Base-by-base conservation (phyloP, 371 early-diverging fungal genomes). In the Actinomortierella wolfii region DNA sequence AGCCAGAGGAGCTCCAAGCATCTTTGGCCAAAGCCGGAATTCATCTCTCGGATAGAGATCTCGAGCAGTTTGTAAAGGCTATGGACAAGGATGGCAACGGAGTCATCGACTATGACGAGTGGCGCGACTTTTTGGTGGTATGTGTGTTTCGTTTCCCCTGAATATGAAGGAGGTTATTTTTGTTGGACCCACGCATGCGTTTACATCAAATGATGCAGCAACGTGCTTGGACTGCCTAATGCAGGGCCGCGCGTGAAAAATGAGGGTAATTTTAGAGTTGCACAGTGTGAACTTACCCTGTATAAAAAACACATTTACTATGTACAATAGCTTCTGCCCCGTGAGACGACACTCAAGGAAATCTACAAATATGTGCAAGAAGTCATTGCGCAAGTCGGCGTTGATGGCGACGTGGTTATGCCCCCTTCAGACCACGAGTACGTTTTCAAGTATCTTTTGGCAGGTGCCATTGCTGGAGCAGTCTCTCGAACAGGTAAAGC, bases 401-500 rank as follows among this genome's bases (percentile, higher is more conserved):
- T 79, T 24, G 86, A 85, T 64, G 86, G 82, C 28, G 86, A 87
- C 71, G 83, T 85, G 7, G 77, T 83, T 8, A 82, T 86, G 61
- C 79, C 84, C 0, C 80, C 81, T 17, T 82, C 82, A 5, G 74
- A 76, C 14, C 75, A 61, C 18, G 71, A 71, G 52, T 71, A 65
- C 49, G 71, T 71, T 8, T 65, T 79, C 48, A 83, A 84, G 59
- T 91, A 90, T 62, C 83, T 92, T 20, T 51, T 86, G 7, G 89
- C 90, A 0, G 92, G 92, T 44, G 92, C 88, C 28, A 77, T 90
- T 34, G 89, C 92, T 29, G 93, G 93, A 34, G 90, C 90, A 14
- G 86, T 92, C 8, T 87, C 87, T 47, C 81, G 93, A 25, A 87
- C 89, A 29, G 84, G 81, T 46, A 60, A 21, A 17, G 14, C 23